Evolutionary conservation across 2,329 filamentous ascomycete genomes (phyloP).

Genomic region (Catunica adiposa): DNA sequence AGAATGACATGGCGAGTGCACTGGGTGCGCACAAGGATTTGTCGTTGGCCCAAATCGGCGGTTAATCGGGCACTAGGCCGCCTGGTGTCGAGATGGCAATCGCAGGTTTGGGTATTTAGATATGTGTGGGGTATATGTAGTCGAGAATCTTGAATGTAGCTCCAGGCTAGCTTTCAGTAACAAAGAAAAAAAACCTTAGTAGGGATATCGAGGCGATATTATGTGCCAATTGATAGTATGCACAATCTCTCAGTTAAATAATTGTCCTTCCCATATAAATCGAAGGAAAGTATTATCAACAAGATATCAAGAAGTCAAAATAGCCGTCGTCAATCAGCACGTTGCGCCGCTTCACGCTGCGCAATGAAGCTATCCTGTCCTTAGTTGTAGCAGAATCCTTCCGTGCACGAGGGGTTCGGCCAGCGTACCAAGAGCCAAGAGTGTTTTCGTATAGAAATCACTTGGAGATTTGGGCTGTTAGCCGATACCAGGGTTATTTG

Average conservation of each 20-base stretch:
- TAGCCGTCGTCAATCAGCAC: not conserved
- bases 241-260: too few species aligned
- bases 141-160: not conserved
- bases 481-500: too few species aligned
- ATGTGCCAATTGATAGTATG: too few species aligned
- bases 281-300: not conserved
- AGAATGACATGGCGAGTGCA: slow-evolving; percentile 43
- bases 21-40: not conserved
- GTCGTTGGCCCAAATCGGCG: not conserved
- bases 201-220: too few species aligned
- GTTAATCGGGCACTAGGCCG: not conserved
- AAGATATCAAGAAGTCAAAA: not conserved
- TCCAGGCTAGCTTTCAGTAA: not conserved
- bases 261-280: not conserved
- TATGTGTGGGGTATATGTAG: not conserved
- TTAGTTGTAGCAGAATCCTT: not conserved
- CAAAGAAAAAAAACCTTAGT: too few species aligned
- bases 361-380: slow-evolving; percentile 3
- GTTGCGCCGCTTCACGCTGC: not conserved
- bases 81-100: not conserved
- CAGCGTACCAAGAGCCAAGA: too few species aligned
- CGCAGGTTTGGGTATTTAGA: not conserved
- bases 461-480: too few species aligned
- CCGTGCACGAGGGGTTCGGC: not conserved
- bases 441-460: too few species aligned